Percentiles rank a stretch among this genome's conserved stretches.
phyloP scores from a whole-genome alignment of 2,329 filamentous ascomycete species.

The Ophiostoma montium region DNA sequence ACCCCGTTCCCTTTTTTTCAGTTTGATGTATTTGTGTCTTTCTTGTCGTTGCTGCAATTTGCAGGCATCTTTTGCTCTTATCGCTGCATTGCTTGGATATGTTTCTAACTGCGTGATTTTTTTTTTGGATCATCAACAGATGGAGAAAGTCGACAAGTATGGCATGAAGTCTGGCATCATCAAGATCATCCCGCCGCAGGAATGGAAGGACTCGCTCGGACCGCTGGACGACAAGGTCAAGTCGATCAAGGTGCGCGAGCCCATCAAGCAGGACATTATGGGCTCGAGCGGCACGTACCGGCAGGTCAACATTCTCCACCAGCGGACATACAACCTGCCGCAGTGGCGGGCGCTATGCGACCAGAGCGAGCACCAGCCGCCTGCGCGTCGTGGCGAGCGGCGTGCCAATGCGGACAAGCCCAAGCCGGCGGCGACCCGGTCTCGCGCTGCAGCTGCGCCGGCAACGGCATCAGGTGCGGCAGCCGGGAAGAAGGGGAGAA shows the following conservation, averaged over 20 bases:
- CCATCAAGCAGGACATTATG: conserved; percentile 97
- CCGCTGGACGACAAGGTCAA: conserved; percentile 76
- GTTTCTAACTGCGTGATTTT: not conserved
- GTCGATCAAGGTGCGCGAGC: conserved; percentile 84
- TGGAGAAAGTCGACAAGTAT: conserved; percentile 76
- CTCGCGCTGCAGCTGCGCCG: conserved; percentile 19
- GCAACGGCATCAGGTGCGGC: not conserved
- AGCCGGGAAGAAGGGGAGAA: conserved; percentile 16
- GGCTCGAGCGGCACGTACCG: conserved; percentile 91
- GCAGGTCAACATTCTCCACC: conserved; percentile 93
- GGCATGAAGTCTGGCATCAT: conserved; percentile 97
- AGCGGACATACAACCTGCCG: conserved; percentile 87
- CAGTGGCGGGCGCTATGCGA: conserved; percentile 92
- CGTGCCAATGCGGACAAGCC: conserved; percentile 46
- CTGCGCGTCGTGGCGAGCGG: conserved; percentile 73
- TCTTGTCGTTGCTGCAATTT: not conserved
- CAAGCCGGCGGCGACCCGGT: conserved; percentile 25
- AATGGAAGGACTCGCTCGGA: conserved; percentile 79
- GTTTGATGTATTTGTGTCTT: not conserved
- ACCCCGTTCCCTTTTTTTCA: not conserved
- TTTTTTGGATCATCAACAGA: conserved; percentile 26
- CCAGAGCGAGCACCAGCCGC: conserved; percentile 90
- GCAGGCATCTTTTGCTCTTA: conserved; percentile 9
- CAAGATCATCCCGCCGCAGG: conserved; percentile 83
- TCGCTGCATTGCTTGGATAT: conserved; percentile 14